phyloP scores from a whole-genome alignment of 2,329 filamentous ascomycete species.

The Xylaria sp. region DNA sequence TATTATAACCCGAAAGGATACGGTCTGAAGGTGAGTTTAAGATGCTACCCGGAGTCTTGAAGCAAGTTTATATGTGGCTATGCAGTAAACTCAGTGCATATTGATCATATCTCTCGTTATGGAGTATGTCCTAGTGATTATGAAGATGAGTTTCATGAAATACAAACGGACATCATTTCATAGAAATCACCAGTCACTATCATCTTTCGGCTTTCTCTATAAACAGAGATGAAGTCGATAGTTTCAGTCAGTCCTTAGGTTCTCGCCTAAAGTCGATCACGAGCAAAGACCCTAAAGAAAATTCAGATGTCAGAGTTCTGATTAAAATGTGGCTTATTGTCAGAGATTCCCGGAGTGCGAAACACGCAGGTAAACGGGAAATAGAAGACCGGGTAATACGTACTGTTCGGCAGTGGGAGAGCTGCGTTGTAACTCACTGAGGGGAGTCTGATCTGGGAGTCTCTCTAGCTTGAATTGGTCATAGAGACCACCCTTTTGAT shows the following conservation, averaged over 20 bases:
- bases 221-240: not conserved
- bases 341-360: not conserved
- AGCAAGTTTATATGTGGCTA: not conserved
- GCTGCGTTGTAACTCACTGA: conserved; percentile 31
- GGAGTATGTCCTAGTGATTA: not conserved
- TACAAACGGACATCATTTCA: not conserved
- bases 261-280: conserved; percentile 19
- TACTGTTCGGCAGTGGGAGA: conserved; percentile 40
- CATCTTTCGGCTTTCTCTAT: not conserved
- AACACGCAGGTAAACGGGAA: no score
- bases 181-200: not conserved
- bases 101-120: not conserved
- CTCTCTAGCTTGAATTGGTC: conserved; percentile 44
- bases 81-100: not conserved
- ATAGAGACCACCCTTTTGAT: conserved; percentile 44
- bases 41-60: not conserved
- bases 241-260: not conserved
- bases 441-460: conserved; percentile 35
- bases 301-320: not conserved
- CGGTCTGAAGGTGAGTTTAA: not conserved
- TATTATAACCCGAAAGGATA: not conserved
- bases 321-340: not conserved
- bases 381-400: not conserved
- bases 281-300: conserved; percentile 12
- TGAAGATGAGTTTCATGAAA: not conserved